Evolutionary conservation across 1,284 basidiomycete species (phyloP), one percentile per base, ranked within the genome.

Genomic region (Tilletia caries): DNA sequence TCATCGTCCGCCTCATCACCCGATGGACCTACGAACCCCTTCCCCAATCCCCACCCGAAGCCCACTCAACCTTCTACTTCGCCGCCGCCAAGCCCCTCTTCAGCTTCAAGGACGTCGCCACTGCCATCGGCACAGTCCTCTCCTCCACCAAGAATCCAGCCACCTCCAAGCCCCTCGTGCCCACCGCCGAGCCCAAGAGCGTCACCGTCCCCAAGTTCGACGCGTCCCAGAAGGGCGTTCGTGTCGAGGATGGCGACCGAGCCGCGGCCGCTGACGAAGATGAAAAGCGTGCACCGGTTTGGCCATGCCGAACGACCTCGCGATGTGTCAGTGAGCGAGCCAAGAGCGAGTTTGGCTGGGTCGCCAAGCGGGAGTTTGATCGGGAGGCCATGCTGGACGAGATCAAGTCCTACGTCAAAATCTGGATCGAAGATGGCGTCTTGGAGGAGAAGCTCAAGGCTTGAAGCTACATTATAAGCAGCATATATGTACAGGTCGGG

Each of bases 281-380:
- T 6, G 70, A 70, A n/a, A 32, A 52, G n/a, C 32, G 46, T 15
- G 66, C 70, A 13, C 70, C 70, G n/a, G 54, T 13, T n/a, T 71
- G 70, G 70, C 70, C 70, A 8, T 70, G 68, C 58, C 65, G 70
- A 3, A 71, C 70, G 13, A 67, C 50, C 60, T 34, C 34, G 27
- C 43, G 67, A 4, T 69, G 68, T 37, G 32, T 54, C 20, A 18
- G 68, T 23, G 41, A 23, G 23, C 52, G 70, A n/a, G 70, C 43
- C 1, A 8, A 70, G 20, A 15, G 27, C 18, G 64, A 69, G 27
- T 50, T 71, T n/a, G 65, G 69, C 15, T 71, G 70, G 70, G n/a
- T 37, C 12, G 34, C 69, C 23, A 58, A 27, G 23, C 33, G 32
- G 18, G 27, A 15, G 23, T 68, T 60, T 50, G 60, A 58, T 48